Base-by-base conservation (phyloP, 2,329 filamentous ascomycete species). In the Fonsecaea pedrosoi region DNA sequence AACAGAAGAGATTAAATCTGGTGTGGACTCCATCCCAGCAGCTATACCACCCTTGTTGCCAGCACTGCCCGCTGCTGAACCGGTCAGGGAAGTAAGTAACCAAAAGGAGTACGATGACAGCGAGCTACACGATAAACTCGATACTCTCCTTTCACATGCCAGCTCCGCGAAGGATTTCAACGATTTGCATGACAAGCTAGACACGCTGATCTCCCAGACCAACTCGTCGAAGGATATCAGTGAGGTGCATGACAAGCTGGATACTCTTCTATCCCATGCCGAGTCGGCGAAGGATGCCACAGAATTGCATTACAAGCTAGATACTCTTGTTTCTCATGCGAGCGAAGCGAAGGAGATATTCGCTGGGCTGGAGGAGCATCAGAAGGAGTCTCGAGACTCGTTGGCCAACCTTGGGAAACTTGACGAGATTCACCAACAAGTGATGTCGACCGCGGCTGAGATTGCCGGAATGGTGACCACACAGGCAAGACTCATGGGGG, bases 391-490 rank as follows among this genome's bases (percentile, higher is more conserved):
- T 0, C 86, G 86, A 60, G 89, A 92, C 74, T 88, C 91, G 1
- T 86, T 92, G 40, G 83, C 85, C 4, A 92, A 94, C 72, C 86
- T 97, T 54, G 90, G 91, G 69, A 91, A 92, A 30, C 85, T 99
- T 4, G 92, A 97, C 72, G 87, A 93, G 77, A 95, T 98, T 59
- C 92, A 97, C 74, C 86, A 91, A 70, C 91, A 96, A 72, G 92
- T 99, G 64, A 87, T 92, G 76, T 85, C 89, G 66, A 96, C 92
- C 1, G 93, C 94, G 0, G 87, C 89, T 21, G 92, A 96, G 75
- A 89, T 99, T 62, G 90, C 90, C 1, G 87, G 90, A 50, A 97
- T 97, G 76, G 86, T 98, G 21, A 86, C 89, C 2, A 83, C 84
- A 2, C 94, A 97, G 77, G 91, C 88, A 25, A 87, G 89, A 74